Conservation (phyloP, 1,284 basidiomycete genomes). For the Coniferiporia sulphurascens region DNA sequence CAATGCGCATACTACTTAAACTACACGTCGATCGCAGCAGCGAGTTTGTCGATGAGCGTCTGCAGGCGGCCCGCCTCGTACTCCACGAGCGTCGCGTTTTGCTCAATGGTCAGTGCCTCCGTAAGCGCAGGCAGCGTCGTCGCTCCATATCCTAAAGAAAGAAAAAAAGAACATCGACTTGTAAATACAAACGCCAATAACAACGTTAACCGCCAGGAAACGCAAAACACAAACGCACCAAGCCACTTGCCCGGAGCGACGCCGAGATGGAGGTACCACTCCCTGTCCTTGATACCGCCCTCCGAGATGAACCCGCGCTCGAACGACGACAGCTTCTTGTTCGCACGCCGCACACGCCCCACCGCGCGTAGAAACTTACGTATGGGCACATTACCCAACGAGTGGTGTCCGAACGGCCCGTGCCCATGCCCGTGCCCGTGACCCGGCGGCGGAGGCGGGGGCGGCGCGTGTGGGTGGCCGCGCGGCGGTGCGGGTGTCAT, state of each 20-base stretch:
- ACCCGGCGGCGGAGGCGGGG: conserved; percentile 12
- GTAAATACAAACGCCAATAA: conserved; percentile 4
- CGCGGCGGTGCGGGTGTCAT: not conserved
- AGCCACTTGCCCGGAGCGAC: conserved; percentile 90
- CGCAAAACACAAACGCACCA: conserved; percentile 40
- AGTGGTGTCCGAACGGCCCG: conserved; percentile 14
- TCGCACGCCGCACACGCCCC: conserved; percentile 59
- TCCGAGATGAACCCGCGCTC: conserved; percentile 84
- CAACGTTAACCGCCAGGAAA: not conserved
- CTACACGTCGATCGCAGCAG: conserved; percentile 21
- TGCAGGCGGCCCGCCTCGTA: conserved; percentile 63
- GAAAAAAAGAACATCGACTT: not conserved
- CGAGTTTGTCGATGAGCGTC: conserved; percentile 49
- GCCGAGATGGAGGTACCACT: conserved; percentile 84
- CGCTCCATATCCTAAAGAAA: conserved; percentile 69
- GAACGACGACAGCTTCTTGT: conserved; percentile 69
- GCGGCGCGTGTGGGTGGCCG: not conserved
- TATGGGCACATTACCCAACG: conserved; percentile 23
- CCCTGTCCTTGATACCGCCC: conserved; percentile 72
- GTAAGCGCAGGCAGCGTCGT: conserved; percentile 82
- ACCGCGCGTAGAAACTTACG: conserved; percentile 55
- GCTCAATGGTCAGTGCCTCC: conserved; percentile 72
- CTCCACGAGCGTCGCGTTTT: conserved; percentile 55
- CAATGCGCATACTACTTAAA: not conserved
- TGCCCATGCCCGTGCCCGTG: too few species aligned